Evolutionary conservation across 768 basidiomycete species (phyloP), one percentile per base, ranked within the genome.

Genomic region (Kwoniella sp.): DNA sequence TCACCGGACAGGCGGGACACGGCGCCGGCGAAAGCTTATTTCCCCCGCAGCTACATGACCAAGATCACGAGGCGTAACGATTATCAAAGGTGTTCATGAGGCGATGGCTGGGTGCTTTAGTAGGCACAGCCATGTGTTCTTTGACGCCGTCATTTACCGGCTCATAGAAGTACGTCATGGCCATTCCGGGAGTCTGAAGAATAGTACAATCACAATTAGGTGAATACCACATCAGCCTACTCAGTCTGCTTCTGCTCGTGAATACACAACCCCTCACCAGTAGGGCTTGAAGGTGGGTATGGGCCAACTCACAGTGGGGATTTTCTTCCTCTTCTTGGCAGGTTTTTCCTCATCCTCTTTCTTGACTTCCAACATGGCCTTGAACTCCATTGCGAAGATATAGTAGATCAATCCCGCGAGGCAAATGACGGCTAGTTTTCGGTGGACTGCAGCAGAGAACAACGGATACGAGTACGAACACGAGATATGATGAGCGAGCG

Each of bases 141-240:
- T 55, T 59, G 24, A 74, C 65, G 8, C 65, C 60, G 15, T 55
- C 26, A 9, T 37, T 56, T 2, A 53, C 55, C 1, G 72, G 70
- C 36, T 73, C 70, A 53, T 72, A 77, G 9, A 77, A 53, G 52
- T 77, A 77, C 19, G 75, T 77, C 68, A 77, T 70, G 0, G 68
- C 75, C 68, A 77, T 70, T 10, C 75, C 75, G 24, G 75, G 75
- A 13, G 59, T 63, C 75, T 77, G 54, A 27, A 36, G 9, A 21
- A 49, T 29, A 17, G 15, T 9, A 33, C 33, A 33, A 33, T 33
- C 7, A 33, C 33, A 33, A 33, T 33, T n/a, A n/a, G n/a, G n/a
- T n/a, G n/a, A n/a, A n/a, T n/a, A n/a, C n/a, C n/a, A n/a, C n/a
- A n/a, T n/a, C n/a, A n/a, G n/a, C n/a, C n/a, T n/a, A n/a, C n/a